Evolutionary conservation across 1,284 basidiomycete species (phyloP), one percentile per base, ranked within the genome.

Genomic region (Mycosarcoma maydis): DNA sequence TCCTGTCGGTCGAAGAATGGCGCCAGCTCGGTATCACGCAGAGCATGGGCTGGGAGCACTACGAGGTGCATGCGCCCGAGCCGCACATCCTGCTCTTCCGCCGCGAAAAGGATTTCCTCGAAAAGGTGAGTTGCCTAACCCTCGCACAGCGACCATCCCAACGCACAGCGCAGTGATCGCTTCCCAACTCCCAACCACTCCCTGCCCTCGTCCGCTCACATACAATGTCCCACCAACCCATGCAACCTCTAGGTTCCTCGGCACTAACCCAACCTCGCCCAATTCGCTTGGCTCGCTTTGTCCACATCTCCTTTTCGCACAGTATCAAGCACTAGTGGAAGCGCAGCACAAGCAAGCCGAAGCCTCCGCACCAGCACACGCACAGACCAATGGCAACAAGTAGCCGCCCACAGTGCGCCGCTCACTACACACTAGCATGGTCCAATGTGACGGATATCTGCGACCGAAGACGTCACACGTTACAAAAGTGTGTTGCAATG

Each of bases 1-100:
- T 97, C 50, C 84, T 97, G 50, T 84, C 87, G 4, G 94, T 97
- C 81, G 83, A 87, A 37, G 94, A 98, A 83, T 98, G 94, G 94
- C 86, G 94, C 80, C 91, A 91, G 1, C 94, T 98, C 60, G 94
- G 94, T 11, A 96, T 96, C 77, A 92, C 91, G 27, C 94, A 97
- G 83, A 94, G 92, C 83, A 85, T 95, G 44, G 94, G 94, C 10
- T 98, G 94, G 94, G 91, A 94, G 81, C 94, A 97, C 78, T 97
- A 96, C 77, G 94, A 95, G 85, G 92, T 96, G 33, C 94, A 96
- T 80, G 71, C 75, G 11, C 75, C 72, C 88, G 84, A 87, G 88
- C 80, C 80, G 14, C 80, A 81, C 51, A 81, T 81, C 37, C 55
- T 81, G 39, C 83, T 85, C n/a, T 85, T 85, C 73, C 77, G 85